Evolutionary conservation across 1,284 basidiomycete genomes (phyloP).

Genomic region (Heterobasidion occidentale): DNA sequence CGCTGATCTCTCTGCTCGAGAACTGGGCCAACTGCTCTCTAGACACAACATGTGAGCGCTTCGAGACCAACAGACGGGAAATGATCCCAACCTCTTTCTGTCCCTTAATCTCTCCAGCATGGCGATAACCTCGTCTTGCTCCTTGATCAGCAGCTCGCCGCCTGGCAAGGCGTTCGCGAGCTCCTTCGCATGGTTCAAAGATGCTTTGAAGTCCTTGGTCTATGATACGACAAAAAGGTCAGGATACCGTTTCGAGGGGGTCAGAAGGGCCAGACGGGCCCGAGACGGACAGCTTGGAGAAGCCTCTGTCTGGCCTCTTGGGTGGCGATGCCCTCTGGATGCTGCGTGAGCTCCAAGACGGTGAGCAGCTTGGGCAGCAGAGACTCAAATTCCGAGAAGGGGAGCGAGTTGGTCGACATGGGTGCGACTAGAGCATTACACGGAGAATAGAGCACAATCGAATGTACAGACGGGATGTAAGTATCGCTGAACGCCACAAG

Average conservation of each 20-base stretch:
- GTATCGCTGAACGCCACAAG: background rate
- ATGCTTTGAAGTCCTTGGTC: constrained; percentile 60
- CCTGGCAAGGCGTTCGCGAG: constrained; percentile 49
- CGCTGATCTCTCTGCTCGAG: constrained; percentile 21
- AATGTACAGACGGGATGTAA: background rate
- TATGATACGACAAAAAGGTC: constrained; percentile 16
- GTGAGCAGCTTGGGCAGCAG: constrained; percentile 44
- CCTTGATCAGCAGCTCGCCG: constrained; percentile 53
- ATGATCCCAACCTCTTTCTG: constrained; percentile 42
- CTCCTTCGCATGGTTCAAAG: constrained; percentile 48
- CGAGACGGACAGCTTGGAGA: constrained; percentile 45
- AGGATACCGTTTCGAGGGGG: background rate
- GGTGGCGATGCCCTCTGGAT: constrained; percentile 39
- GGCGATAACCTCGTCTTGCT: constrained; percentile 57
- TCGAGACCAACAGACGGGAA: background rate
- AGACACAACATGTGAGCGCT: background rate
- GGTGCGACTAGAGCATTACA: background rate
- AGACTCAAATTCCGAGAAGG: constrained; percentile 38
- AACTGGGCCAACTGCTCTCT: constrained; percentile 37
- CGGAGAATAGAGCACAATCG: background rate
- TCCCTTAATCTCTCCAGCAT: constrained; percentile 54
- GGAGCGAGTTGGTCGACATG: constrained; percentile 18
- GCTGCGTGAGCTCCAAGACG: constrained; percentile 48
- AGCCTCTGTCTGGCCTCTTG: constrained; percentile 54
- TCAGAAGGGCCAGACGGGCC: background rate